Evolutionary conservation across 192 early-diverging fungal genomes (phyloP), one percentile per base, ranked within the genome.

Genomic region (Dissophora ornata): DNA sequence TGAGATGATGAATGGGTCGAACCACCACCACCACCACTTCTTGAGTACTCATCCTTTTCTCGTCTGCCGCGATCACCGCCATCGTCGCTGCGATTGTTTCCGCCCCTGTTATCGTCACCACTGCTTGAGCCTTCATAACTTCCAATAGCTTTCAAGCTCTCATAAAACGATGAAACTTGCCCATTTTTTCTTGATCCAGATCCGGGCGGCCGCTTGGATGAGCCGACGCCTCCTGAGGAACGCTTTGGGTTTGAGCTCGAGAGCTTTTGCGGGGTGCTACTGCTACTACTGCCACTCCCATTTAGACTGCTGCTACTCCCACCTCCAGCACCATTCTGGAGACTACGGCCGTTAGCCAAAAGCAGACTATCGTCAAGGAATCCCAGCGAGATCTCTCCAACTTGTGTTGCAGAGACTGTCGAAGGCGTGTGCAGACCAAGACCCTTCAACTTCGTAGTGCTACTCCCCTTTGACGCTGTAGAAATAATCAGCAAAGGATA

Each of bases 121-220:
- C 46, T 58, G 34, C 28, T 50, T 11, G 45, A 0, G 28, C 47
- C 60, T 18, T 71, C 61, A 38, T 24, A 50, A 57, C 61, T 63
- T 6, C 69, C 69, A 49, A 71, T 74, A n/a, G 70, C 61, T 19
- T 36, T 58, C 61, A 74, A 65, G 62, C 62, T 36, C 47, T 64
- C 62, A 65, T 62, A 65, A 65, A 65, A 74, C 32, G 57, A 74
- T 50, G 57, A 48, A 50, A 74, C 73, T 77, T 67, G 64, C 73
- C 73, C 73, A 67, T 77, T 77, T 62, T 77, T 77, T 45, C 64
- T 67, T 67, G 58, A 56, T 28, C 58, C 44, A 1, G 69, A 71
- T 1, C 73, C 73, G 25, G 73, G 73, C 3, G 73, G 73, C 19
- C 73, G 63, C 47, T 77, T 77, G 49, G 64, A 65, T 48, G 53